Evolutionary conservation across 2,329 filamentous ascomycete species (phyloP), one percentile per base, ranked within the genome.

Genomic region (Graphilbum fragrans): DNA sequence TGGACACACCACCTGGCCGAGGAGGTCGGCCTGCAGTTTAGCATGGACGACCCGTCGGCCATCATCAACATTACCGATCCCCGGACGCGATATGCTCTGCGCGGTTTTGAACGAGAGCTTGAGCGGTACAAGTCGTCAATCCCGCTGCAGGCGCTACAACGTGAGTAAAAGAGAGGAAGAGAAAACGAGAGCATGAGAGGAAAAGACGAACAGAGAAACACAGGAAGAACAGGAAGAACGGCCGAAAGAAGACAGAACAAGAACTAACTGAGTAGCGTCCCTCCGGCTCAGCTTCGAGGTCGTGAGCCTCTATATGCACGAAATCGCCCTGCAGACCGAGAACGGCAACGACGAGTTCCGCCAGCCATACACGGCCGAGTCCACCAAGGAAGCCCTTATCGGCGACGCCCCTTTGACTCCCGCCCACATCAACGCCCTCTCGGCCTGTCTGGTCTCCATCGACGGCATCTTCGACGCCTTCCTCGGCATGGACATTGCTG

Each of bases 241-340:
- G 29, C 5, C 29, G 12, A 21, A 37, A 12, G 4, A 12, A 39
- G 45, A 43, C 54, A 79, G n/a, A n/a, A n/a, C n/a, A n/a, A n/a
- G n/a, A n/a, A n/a, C n/a, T n/a, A n/a, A n/a, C n/a, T n/a, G n/a
- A n/a, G n/a, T n/a, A n/a, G 79, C 73, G n/a, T 68, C 74, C 0
- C 63, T 86, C 36, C 62, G 64, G 17, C 69, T 86, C 49, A 72
- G 73, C 45, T 77, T 84, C 49, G 66, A 79, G 47, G 70, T 81
- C 2, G 56, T 85, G 29, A 80, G 70, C 46, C 63, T 88, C 3
- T 86, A 83, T 54, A 78, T 87, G 64, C 80, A 88, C 55, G 84
- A 88, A 57, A 74, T 84, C 41, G 77, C 74, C 3, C 72, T 88
- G 47, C 78, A 85, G 48, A 66, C 73, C 9, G 77, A 83, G 16